Evolutionary conservation across 2,329 filamentous ascomycete species (phyloP).

Genomic region (Colletotrichum cordylinicola): DNA sequence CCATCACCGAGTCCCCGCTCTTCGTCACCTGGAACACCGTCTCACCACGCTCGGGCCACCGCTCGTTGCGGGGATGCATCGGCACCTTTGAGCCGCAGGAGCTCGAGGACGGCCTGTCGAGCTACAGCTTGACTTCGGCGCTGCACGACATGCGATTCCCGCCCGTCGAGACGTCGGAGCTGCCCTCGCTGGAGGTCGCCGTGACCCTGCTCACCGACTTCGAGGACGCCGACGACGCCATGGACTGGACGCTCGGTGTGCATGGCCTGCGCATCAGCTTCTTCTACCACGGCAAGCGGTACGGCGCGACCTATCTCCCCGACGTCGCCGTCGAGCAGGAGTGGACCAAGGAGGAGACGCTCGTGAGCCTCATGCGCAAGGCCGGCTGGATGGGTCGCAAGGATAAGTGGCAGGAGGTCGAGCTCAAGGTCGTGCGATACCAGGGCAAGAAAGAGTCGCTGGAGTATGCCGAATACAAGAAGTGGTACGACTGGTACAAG

Average conservation of each 20-base stretch:
- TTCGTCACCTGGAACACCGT: conserved; percentile 96
- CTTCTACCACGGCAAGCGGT: conserved; percentile 72
- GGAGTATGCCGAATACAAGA: conserved; percentile 75
- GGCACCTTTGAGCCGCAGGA: conserved; percentile 87
- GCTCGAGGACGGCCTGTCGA: conserved; percentile 74
- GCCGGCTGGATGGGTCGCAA: conserved; percentile 88
- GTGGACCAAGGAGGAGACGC: conserved; percentile 91
- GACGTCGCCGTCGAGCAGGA: conserved; percentile 92
- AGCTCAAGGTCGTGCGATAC: conserved; percentile 82
- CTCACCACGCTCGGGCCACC: conserved; percentile 58
- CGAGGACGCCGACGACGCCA: conserved; percentile 72
- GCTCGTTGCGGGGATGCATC: conserved; percentile 88
- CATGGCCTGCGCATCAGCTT: conserved; percentile 92
- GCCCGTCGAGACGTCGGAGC: conserved; percentile 58
- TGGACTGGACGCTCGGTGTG: conserved; percentile 86
- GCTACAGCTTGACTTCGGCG: conserved; percentile 83
- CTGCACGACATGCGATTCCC: conserved; percentile 68
- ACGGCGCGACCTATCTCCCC: conserved; percentile 89
- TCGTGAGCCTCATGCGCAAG: conserved; percentile 91
- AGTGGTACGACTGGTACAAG: conserved; percentile 78
- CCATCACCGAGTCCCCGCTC: conserved; percentile 67
- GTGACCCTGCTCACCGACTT: conserved; percentile 89
- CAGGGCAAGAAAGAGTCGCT: conserved; percentile 81
- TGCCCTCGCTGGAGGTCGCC: conserved; percentile 65
- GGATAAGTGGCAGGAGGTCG: conserved; percentile 80